Base-by-base conservation (phyloP, 2,329 filamentous ascomycete genomes). In the Drechslerella dactyloides region DNA sequence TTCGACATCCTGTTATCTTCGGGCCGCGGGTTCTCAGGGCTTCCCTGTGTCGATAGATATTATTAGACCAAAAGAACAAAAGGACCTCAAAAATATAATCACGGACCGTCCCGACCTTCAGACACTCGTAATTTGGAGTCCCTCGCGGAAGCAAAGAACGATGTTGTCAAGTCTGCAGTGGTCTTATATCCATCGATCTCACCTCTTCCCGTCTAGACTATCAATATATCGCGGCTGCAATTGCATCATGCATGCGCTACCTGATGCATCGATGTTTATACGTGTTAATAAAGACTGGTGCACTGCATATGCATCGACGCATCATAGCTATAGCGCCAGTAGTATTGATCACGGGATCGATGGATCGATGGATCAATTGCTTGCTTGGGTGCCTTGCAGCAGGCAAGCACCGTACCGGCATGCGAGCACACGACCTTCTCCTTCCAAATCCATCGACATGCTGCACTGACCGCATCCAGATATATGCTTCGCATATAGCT, bases 121-220 rank as follows among this genome's bases (percentile, higher is more conserved):
- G 44, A 21, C 58, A 17, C n/a, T 35, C 33, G 52, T 27, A 44
- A 51, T 62, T 61, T 62, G 58, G 48, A 51, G 19, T 62, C 58
- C 58, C 58, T 37, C 46, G 58, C 48, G 58, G 58, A 62, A 62
- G 48, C 58, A 62, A 62, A 62, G 48, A 30, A 19, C 46, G 58
- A 53, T 42, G 44, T 11, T 21, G 44, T 48, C 44, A 13, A 6
- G 40, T 15, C 40, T 17, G 40, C 17, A 17, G 11, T 19, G 19
- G 44, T 19, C 15, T 48, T 17, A 48, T 23, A 48, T 23, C 4
- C 17, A 48, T 5, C 17, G 19, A 19, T 19, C 17, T 21, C 19
- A 15, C 15, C 37, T 15, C 4, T 33, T n/a, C n/a, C n/a, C n/a
- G n/a, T n/a, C n/a, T n/a, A n/a, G n/a, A n/a, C n/a, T n/a, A n/a